These are phyloP conservation scores for Clonostachys solani DNA, from an alignment of 2,329 filamentous ascomycete genomes.

Conservation along the genomic window DNA sequence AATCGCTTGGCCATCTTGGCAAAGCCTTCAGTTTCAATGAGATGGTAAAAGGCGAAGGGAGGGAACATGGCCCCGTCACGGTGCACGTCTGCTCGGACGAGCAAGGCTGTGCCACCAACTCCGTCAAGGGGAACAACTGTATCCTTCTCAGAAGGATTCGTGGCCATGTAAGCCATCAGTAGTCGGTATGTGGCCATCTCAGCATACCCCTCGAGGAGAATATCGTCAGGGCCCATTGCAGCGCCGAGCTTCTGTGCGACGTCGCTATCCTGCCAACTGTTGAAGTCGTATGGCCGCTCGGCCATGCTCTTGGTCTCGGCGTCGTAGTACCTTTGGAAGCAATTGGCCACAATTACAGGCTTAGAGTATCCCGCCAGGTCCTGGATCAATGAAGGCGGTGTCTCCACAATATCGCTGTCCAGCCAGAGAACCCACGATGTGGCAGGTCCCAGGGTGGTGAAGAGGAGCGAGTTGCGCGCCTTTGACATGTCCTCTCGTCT, in stretches of 20 bases:
- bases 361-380: slow-evolving; percentile 86
- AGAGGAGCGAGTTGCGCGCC: slow-evolving; percentile 89
- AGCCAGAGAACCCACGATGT: slow-evolving; percentile 98
- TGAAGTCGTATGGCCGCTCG: slow-evolving; percentile 90
- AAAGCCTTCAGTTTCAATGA: slow-evolving; percentile 97
- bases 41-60: slow-evolving; percentile 89
- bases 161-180: slow-evolving; percentile 81
- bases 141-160: slow-evolving; percentile 49
- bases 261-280: slow-evolving; percentile 92
- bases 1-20: slow-evolving; percentile 92
- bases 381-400: slow-evolving; percentile 79
- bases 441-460: slow-evolving; percentile 85
- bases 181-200: slow-evolving; percentile 90
- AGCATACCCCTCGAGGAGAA: slow-evolving; percentile 87
- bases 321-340: slow-evolving; percentile 83
- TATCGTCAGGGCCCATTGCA: slow-evolving; percentile 86
- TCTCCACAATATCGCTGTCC: slow-evolving; percentile 88
- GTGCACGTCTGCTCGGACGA: slow-evolving; percentile 96
- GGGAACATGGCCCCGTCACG: slow-evolving; percentile 98
- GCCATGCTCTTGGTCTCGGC: slow-evolving; percentile 62
- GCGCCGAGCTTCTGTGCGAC: slow-evolving; percentile 70
- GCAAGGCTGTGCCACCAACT: slow-evolving; percentile 84
- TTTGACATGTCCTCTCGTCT: slow-evolving; percentile 88
- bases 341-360: slow-evolving; percentile 91
- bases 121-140: slow-evolving; percentile 78